phyloP scores from a whole-genome alignment of 73 alveolate genomes.

The Paramecium primaurelia region DNA sequence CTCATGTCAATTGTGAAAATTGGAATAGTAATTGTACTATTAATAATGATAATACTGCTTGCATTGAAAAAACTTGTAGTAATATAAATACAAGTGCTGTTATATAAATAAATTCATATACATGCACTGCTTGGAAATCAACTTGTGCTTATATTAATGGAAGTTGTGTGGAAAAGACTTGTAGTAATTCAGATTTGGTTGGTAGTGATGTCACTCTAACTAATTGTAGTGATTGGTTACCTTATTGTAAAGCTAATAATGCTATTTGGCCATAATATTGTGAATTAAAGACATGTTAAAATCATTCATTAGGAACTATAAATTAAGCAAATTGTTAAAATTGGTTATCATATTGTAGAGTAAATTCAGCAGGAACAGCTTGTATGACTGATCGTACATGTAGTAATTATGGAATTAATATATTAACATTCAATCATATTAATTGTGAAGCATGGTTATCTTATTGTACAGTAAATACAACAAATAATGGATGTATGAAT shows the following conservation, averaged over 20 bases:
- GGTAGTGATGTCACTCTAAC: not conserved
- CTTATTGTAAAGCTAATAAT: not conserved
- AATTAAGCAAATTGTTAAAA: not conserved
- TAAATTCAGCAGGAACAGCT: not conserved
- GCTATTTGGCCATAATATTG: slow-evolving; percentile 20
- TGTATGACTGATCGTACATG: not conserved
- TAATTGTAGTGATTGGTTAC: slow-evolving; percentile 8
- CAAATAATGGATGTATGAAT: not conserved
- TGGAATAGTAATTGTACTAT: not conserved
- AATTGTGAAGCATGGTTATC: not conserved
- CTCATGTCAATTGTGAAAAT: not conserved
- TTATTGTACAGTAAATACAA: not conserved
- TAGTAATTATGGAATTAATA: not conserved
- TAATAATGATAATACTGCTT: not conserved
- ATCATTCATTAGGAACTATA: not conserved
- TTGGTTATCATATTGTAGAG: not conserved
- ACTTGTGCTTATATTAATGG: not conserved
- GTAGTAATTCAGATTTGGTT: not conserved
- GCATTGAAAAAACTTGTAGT: not conserved
- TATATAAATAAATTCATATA: not conserved
- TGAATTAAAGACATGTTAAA: not conserved
- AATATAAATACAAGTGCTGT: not conserved
- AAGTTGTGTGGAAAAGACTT: not conserved
- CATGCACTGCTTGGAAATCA: not conserved
- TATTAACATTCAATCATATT: not conserved